Base-by-base conservation (phyloP, 768 basidiomycete genomes). In the Hortiboletus flavorubellus region DNA sequence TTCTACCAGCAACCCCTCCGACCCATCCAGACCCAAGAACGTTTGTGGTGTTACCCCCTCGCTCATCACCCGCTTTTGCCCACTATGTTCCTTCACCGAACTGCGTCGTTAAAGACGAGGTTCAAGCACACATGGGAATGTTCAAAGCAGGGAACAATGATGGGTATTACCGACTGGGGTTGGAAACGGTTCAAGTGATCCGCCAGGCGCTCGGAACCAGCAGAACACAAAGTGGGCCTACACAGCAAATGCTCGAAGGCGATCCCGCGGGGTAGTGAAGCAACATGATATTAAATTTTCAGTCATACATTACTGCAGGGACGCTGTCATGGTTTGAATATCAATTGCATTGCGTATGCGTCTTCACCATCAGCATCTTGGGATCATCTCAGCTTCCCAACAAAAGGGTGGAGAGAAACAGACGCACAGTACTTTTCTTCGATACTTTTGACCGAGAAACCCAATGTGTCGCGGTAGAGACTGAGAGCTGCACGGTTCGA, bases 311-410 rank as follows among this genome's bases (percentile, higher is more conserved):
- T 37, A 45, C 37, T 35, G 30, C 31, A 42, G 29, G n/a, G 39
- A 50, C 26, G 15, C 46, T 37, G 48, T 65, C 59, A 64, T 51
- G 52, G 40, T 12, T 80, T 77, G 55, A 93, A 74, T 8, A 78
- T 75, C 41, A 93, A 78, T 23, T 85, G 80, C 93, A 97, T 97
- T 3, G 91, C 86, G 66, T 93, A 94, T 21, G 94, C 94, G 58
- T 95, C 93, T 72, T 97, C 93, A 4, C 93, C 93, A 65, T 97
- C 93, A 3, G 93, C 94, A 73, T 96, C 93, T 96, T 23, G 47
- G 46, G 34, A 14, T 46, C 16, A 29, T 31, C 39, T 65, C 29
- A 67, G 51, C 53, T 49, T n/a, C 45, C 39, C 39, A 11, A 9
- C 55, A 40, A 18, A 31, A 35, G 26, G 16, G 38, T 23, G 37